These are phyloP conservation scores for Durusdinium trenchii DNA, from an alignment of 73 alveolate species.

Conservation along the genomic window DNA sequence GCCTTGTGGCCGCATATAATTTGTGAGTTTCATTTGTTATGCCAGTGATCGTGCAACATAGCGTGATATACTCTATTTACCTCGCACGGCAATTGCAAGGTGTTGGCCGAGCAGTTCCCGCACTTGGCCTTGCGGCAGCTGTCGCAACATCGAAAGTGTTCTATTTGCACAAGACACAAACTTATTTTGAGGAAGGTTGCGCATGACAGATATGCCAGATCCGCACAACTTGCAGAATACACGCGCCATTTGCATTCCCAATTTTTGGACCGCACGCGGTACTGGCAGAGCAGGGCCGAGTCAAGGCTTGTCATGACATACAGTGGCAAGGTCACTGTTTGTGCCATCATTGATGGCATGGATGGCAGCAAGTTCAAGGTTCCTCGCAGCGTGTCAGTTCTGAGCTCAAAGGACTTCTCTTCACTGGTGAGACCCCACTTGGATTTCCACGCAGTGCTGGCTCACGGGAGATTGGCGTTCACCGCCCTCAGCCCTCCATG, in stretches of 20 bases:
- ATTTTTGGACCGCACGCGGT: not conserved
- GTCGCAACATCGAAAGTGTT: not conserved
- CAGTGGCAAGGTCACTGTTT: not conserved
- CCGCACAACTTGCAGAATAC: not conserved
- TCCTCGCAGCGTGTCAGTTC: not conserved
- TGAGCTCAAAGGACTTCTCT: not conserved
- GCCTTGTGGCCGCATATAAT: not conserved
- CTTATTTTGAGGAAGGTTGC: not conserved
- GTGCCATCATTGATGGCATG: not conserved
- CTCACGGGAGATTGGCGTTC: not conserved
- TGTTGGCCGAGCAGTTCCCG: not conserved
- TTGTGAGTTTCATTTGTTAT: no score
- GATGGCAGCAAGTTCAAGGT: conserved; percentile 32
- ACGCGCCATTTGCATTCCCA: not conserved
- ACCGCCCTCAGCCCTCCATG: not conserved
- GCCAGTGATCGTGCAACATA: no score
- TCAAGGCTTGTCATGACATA: not conserved
- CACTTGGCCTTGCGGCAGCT: not conserved
- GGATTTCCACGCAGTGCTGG: not conserved
- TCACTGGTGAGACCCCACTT: not conserved
- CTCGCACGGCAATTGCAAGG: not conserved
- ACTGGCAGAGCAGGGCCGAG: not conserved
- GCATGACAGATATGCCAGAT: not conserved
- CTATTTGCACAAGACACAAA: not conserved
- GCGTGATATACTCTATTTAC: no score